phyloP scores from a whole-genome alignment of 2,329 filamentous ascomycete species.

The Thielaviopsis punctulata region DNA sequence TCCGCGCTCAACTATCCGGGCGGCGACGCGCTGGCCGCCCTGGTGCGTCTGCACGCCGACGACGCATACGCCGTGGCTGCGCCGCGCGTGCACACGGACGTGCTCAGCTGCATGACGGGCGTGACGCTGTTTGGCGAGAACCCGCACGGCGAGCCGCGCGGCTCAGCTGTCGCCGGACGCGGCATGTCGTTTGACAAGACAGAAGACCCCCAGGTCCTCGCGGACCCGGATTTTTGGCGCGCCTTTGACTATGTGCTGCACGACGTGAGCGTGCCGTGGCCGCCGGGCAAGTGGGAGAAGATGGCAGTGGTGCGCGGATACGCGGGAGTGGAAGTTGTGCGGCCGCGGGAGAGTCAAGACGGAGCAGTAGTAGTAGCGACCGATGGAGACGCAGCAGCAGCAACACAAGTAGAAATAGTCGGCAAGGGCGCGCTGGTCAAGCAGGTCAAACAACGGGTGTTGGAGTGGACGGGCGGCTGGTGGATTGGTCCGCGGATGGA shows the following conservation, averaged over 20 bases:
- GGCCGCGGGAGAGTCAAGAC: too few species aligned
- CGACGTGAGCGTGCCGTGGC: conserved; percentile 32
- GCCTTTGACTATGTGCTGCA: conserved; percentile 44
- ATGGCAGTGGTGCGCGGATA: conserved; percentile 40
- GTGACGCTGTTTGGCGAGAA: conserved; percentile 48
- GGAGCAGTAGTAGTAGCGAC: too few species aligned
- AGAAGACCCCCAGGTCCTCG: conserved; percentile 30
- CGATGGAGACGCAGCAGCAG: conserved; percentile 10
- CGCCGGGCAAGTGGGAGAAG: conserved; percentile 36
- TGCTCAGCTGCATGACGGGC: conserved; percentile 53
- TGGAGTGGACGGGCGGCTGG: conserved; percentile 38
- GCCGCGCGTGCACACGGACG: conserved; percentile 36
- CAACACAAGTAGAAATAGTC: conserved; percentile 19
- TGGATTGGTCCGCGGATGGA: conserved; percentile 47
- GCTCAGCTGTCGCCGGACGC: conserved; percentile 13
- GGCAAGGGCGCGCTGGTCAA: conserved; percentile 28
- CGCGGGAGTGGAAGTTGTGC: conserved; percentile 39
- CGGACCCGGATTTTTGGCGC: conserved; percentile 39
- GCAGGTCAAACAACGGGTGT: conserved; percentile 24
- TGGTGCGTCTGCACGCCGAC: conserved; percentile 24
- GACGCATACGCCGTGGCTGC: conserved; percentile 20
- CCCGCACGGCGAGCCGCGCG: conserved; percentile 19
- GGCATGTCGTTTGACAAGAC: conserved; percentile 41
- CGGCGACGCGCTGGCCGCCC: conserved; percentile 51
- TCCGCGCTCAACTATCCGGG: conserved; percentile 91